Base-by-base conservation (phyloP, 495 filamentous ascomycete species). In the Aspergillus coremiiformis region DNA sequence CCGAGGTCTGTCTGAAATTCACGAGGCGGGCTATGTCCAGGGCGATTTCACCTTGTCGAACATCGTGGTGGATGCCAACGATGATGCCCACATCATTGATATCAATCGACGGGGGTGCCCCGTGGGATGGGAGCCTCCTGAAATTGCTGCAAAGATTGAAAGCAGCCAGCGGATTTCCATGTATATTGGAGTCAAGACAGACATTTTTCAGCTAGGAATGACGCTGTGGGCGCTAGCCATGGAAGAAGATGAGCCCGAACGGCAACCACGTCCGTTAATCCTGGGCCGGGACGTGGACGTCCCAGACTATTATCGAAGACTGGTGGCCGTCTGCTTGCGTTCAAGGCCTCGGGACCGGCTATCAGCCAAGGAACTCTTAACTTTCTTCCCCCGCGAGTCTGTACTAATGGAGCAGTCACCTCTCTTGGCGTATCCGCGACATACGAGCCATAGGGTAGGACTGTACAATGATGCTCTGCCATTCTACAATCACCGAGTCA, bases 181-280 rank as follows among this genome's bases (percentile, higher is more conserved):
- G 88, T 96, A 95, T 64, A 97, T 98, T 64, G 93, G 93, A 5
- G 89, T 96, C 68, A 98, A 97, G 67, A 95, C 91, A 0, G 93
- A 98, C 66, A 74, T 97, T 1, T 98, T 84, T 61, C 93, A 98
- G 61, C 76, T 97, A 3, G 93, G 93, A 22, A 98, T 98, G 94
- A 92, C 95, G 1, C 76, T 98, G 3, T 98, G 92, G 90, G 90
- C 89, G 7, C 71, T 98, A 30, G 91, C 89, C 3, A 87, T 83
- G 56, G 80, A 88, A 54, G 79, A 89, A 33, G 93, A 96, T 58
- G 93, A 98, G 58, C 93, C 93, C 4, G 93, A 98, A 64, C 75
- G 80, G 15, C 79, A 85, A 45, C 78, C 74, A 37, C 80, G 88
- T n/a, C 93, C 93, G 1, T 66, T 97, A 51, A 60, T 65, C 14